Base-by-base conservation (phyloP, 352 stramenopile genomes). In the Phytopythium delawarense region DNA sequence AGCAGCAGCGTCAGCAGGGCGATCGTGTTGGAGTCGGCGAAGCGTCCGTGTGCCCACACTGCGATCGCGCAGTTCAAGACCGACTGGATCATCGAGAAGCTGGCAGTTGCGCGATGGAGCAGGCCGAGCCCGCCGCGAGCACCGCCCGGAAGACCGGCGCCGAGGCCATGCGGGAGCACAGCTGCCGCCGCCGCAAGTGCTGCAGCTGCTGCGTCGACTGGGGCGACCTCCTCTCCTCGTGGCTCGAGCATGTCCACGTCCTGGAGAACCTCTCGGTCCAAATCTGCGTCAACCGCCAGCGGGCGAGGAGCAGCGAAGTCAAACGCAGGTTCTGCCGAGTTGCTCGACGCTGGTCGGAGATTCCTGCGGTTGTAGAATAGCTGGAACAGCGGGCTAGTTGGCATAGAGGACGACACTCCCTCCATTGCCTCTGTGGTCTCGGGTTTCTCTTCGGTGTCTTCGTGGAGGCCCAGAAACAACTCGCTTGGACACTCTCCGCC, bases 11-110 rank as follows among this genome's bases (percentile, higher is more conserved):
- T 53, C 39, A 87, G 55, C 37, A 77, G 49, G 11, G 75, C 60
- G 12, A 65, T 72, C 21, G 54, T 45, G 49, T 60, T 78, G 3
- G 64, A 48, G 69, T 74, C 69, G n/a, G 66, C 62, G 65, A 73
- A 88, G 9, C 74, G 76, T 1, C 79, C 72, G 55, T 64, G 72
- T 15, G 64, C 46, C 73, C 71, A 86, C 51, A 84, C 52, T 16
- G 48, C 67, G 34, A 84, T 61, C 9, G 71, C 75, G 9, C 63
- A 75, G 57, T 78, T 74, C 23, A 87, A 62, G 12, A 87, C 64
- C 8, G 75, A 71, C 46, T 67, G 64, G n/a, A 79, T 56, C 69
- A 79, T 79, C 32, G 40, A 50, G 18, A 52, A 25, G 39, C 55
- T 28, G n/a, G 23, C 11, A 5, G 28, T 20, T 7, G 42, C 20